These are phyloP conservation scores for Nannochloropsis salina DNA, from an alignment of 108 stramenopile genomes.

Conservation along the genomic window DNA sequence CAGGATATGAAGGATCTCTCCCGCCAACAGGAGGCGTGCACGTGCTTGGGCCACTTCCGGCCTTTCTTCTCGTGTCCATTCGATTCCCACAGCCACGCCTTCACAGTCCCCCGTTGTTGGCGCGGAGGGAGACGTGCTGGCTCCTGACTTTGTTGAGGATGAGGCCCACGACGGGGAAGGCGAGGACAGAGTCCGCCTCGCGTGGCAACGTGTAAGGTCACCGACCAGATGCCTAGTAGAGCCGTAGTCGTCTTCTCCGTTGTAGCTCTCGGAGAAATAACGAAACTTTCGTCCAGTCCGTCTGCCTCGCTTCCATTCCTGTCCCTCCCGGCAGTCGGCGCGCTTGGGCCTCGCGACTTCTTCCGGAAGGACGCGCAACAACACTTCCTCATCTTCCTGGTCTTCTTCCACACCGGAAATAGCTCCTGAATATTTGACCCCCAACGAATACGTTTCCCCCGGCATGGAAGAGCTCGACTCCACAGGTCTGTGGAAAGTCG, in stretches of 20 bases:
- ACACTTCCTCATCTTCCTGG: constrained; percentile 13
- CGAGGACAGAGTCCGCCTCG: background rate
- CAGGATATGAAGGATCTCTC: background rate
- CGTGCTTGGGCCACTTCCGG: background rate
- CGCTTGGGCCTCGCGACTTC: background rate
- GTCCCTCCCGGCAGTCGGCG: background rate
- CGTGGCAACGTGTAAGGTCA: no score
- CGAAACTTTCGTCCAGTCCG: background rate
- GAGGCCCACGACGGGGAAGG: background rate
- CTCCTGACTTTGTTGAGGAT: background rate
- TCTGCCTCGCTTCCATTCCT: background rate
- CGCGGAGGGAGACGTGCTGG: background rate
- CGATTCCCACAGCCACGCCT: background rate
- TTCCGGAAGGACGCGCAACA: background rate
- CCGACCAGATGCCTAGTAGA: no score
- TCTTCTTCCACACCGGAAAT: background rate
- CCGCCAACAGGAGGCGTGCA: background rate
- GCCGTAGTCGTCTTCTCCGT: no score
- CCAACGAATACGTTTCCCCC: background rate
- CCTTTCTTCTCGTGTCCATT: background rate
- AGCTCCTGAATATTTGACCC: background rate
- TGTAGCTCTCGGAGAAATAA: background rate
- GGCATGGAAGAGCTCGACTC: background rate
- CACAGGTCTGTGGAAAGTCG: background rate
- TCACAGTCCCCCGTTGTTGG: background rate